These are phyloP conservation scores for Tanozyma kutaoensis DNA, from an alignment of 805 yeast species.

Conservation along the genomic window DNA sequence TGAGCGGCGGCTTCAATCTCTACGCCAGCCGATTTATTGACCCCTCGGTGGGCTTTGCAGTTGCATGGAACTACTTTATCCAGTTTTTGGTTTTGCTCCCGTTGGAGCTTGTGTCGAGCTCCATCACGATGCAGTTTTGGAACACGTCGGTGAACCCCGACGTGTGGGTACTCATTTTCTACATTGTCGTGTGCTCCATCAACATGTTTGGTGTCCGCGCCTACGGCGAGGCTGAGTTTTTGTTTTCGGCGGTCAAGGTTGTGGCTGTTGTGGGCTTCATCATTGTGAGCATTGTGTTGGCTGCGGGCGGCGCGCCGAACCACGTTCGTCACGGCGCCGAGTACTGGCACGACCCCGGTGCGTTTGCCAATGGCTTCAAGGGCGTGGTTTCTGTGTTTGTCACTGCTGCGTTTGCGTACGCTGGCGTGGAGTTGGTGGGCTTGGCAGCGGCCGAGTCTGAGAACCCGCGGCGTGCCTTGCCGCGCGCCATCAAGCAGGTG, in stretches of 20 bases:
- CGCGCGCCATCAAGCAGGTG: conserved; percentile 67
- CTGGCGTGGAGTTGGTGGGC: conserved; percentile 65
- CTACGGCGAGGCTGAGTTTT: conserved; percentile 46
- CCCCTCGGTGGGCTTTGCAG: conserved; percentile 57
- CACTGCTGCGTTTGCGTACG: conserved; percentile 65
- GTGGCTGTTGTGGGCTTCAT: conserved; percentile 35
- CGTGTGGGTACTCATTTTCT: conserved; percentile 42
- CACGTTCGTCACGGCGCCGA: conserved; percentile 42
- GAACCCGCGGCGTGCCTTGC: conserved; percentile 54
- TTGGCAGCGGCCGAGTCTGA: conserved; percentile 68
- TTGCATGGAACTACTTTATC: conserved; percentile 58
- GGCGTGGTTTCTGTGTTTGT: conserved; percentile 65
- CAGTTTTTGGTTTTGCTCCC: conserved; percentile 46
- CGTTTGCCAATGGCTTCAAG: conserved; percentile 53
- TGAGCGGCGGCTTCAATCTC: conserved; percentile 38
- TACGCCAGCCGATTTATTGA: conserved; percentile 52
- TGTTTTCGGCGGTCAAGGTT: conserved; percentile 33
- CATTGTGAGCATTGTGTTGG: conserved; percentile 31
- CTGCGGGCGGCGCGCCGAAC: conserved; percentile 42
- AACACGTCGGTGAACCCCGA: conserved; percentile 6
- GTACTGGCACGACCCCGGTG: conserved; percentile 56
- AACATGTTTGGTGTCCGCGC: conserved; percentile 41
- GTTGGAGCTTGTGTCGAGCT: conserved; percentile 51
- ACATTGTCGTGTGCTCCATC: conserved; percentile 30
- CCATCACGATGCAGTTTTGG: conserved; percentile 15